Conservation (phyloP, 1,284 basidiomycete genomes). For the Wolfiporia cocos region DNA sequence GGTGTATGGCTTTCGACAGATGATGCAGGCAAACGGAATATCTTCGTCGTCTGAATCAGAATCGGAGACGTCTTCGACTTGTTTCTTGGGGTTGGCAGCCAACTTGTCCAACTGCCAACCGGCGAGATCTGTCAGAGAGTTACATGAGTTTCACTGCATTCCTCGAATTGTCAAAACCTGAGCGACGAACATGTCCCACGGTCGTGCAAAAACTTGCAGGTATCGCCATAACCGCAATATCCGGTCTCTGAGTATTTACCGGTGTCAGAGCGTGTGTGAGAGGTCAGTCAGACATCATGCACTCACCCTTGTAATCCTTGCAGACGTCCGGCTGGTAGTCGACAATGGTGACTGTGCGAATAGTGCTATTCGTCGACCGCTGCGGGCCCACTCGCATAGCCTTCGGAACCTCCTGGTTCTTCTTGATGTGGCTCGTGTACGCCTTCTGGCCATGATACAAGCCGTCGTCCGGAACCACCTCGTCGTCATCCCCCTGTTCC, state of each 20-base stretch:
- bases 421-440: slow-evolving; percentile 81
- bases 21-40: slow-evolving; percentile 94
- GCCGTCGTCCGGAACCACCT: slow-evolving; percentile 74
- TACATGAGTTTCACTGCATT: too few species aligned
- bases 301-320: slow-evolving; percentile 96
- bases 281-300: slow-evolving; percentile 11
- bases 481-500: slow-evolving; percentile 48
- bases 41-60: slow-evolving; percentile 71
- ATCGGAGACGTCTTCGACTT: slow-evolving; percentile 46
- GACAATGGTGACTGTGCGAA: slow-evolving; percentile 90
- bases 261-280: slow-evolving; percentile 7
- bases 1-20: slow-evolving; percentile 92
- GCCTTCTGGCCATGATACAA: slow-evolving; percentile 82
- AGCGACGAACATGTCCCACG: slow-evolving; percentile 80
- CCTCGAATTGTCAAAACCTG: too few species aligned
- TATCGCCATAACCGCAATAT: slow-evolving; percentile 98
- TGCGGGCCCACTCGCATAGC: slow-evolving; percentile 90
- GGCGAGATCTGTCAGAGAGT: slow-evolving; percentile 76
- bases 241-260: slow-evolving; percentile 73
- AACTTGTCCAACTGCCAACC: slow-evolving; percentile 97
- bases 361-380: slow-evolving; percentile 71
- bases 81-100: slow-evolving; percentile 59
- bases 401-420: slow-evolving; percentile 77
- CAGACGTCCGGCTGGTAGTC: slow-evolving; percentile 99
- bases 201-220: slow-evolving; percentile 94